Evolutionary conservation across 805 yeast genomes (phyloP).

Genomic region (Lipomyces yamanashiensis): DNA sequence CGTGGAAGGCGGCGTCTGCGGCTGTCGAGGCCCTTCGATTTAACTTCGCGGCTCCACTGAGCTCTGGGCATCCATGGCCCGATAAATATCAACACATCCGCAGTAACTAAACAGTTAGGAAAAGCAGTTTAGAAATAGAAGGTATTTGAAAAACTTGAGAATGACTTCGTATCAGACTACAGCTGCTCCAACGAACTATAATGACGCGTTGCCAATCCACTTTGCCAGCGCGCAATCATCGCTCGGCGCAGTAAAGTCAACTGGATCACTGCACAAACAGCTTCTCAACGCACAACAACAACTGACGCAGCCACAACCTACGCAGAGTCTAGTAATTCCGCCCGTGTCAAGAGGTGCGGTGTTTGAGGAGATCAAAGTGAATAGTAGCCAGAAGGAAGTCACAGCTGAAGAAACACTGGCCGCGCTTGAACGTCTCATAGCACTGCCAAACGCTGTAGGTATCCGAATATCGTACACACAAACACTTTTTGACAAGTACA

Average conservation of each 20-base stretch:
- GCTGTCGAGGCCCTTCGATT: too few relatives aligned
- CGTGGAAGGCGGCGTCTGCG: too few relatives aligned
- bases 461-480: neutral
- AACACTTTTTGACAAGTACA: neutral
- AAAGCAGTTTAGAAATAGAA: too few relatives aligned
- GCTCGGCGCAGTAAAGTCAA: slow-evolving; percentile 3
- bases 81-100: too few relatives aligned
- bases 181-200: slow-evolving; percentile 30
- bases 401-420: slow-evolving; percentile 4
- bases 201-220: slow-evolving; percentile 32
- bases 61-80: too few relatives aligned
- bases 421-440: slow-evolving; percentile 11
- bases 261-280: slow-evolving; percentile 17
- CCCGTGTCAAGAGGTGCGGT: neutral
- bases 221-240: slow-evolving; percentile 21
- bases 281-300: neutral
- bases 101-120: too few relatives aligned
- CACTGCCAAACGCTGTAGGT: slow-evolving; percentile 17
- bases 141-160: neutral
- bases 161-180: slow-evolving; percentile 35
- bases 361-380: neutral
- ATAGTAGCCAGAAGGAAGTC: neutral
- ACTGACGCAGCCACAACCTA: slow-evolving; percentile 13
- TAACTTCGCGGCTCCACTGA: too few relatives aligned
- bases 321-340: neutral